Conservation (phyloP, 2,329 filamentous ascomycete genomes). For the Monilinia laxa region DNA sequence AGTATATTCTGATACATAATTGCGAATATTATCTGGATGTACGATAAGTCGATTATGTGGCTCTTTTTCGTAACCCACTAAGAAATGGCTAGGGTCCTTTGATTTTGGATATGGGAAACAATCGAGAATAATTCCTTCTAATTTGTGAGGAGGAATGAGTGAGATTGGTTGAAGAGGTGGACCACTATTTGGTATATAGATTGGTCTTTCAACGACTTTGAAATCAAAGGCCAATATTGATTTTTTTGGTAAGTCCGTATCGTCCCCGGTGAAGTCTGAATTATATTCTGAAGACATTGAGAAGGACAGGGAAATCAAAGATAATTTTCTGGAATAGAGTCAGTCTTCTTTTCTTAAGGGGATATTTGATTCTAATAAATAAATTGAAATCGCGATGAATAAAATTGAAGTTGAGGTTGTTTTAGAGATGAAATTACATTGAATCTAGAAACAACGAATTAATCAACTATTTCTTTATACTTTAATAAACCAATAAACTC, state of each 20-base stretch:
- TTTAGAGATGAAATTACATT: conserved; percentile 6
- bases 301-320: not conserved
- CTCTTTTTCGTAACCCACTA: conserved; percentile 33
- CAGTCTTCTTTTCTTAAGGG: not conserved
- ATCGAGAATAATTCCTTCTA: conserved; percentile 55
- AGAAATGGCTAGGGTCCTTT: conserved; percentile 27
- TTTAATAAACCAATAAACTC: not conserved
- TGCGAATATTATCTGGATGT: conserved; percentile 48
- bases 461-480: not conserved
- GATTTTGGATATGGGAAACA: conserved; percentile 49
- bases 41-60: conserved; percentile 54
- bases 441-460: not conserved
- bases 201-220: conserved; percentile 35
- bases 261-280: conserved; percentile 10
- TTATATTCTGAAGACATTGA: conserved; percentile 7
- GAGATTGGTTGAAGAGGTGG: conserved; percentile 50
- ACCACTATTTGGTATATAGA: conserved; percentile 49
- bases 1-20: conserved; percentile 58
- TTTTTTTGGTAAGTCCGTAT: conserved; percentile 14
- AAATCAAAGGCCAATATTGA: conserved; percentile 34
- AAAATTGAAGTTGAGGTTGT: conserved; percentile 13
- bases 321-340: not conserved
- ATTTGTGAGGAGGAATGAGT: conserved; percentile 51
- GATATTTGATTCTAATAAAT: not conserved
- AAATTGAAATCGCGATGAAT: conserved; percentile 1